These are phyloP conservation scores for Myriosclerotinia curreyana DNA, from an alignment of 2,329 filamentous ascomycete genomes.

Conservation along the genomic window DNA sequence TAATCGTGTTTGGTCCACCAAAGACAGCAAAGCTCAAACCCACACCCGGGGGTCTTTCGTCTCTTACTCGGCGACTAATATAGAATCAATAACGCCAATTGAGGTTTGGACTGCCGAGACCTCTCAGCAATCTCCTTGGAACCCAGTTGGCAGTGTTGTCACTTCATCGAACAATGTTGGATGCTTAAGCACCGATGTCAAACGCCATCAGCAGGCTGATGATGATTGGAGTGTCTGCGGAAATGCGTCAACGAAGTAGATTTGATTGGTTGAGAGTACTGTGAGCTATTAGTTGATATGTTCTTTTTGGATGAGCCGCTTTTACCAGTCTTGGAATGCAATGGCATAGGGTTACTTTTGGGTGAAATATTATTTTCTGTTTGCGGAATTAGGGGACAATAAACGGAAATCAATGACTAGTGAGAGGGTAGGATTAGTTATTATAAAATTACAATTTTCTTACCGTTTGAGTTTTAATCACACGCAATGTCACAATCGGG, in stretches of 20 bases:
- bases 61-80: not conserved
- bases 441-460: no score
- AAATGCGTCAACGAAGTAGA: not conserved
- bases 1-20: not conserved
- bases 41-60: not conserved
- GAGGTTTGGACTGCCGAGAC: not conserved
- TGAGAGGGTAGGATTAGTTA: no score
- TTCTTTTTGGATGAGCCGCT: no score
- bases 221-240: slow-evolving; percentile 14
- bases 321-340: no score
- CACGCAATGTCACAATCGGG: no score
- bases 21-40: not conserved
- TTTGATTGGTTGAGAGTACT: not conserved
- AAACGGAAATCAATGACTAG: no score
- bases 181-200: no score
- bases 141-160: not conserved
- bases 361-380: no score
- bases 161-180: not conserved
- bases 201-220: not conserved
- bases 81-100: not conserved
- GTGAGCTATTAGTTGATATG: no score
- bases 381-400: no score
- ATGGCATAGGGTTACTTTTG: no score
- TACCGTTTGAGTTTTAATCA: no score
- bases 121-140: slow-evolving; percentile 1